Evolutionary conservation across 495 filamentous ascomycete genomes (phyloP).

Genomic region (Penicillium ochrochloron): DNA sequence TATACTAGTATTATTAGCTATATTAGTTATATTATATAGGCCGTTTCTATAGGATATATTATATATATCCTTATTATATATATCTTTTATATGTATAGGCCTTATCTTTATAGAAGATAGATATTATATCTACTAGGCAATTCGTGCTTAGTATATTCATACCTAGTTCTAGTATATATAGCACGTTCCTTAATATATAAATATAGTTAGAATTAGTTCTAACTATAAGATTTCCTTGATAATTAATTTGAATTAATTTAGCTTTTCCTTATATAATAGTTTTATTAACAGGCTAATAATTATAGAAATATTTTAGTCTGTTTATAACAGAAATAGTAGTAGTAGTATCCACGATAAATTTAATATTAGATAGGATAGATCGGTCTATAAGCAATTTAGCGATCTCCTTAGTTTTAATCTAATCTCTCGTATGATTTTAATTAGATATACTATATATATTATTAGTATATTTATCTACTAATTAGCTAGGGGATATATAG

Average conservation of each 20-base stretch:
- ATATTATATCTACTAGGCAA: neutral
- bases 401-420: neutral
- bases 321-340: neutral
- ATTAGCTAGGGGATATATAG: no score
- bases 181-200: neutral
- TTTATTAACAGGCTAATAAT: neutral
- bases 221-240: neutral
- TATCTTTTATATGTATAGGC: no score
- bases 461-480: neutral
- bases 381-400: neutral
- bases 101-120: neutral
- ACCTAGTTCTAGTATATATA: neutral
- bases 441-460: neutral
- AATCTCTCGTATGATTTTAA: neutral
- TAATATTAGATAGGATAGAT: neutral
- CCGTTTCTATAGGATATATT: no score
- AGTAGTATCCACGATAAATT: neutral
- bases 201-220: neutral
- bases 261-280: neutral
- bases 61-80: no score
- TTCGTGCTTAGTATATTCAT: neutral
- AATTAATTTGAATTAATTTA: neutral
- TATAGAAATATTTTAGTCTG: conserved; percentile 3
- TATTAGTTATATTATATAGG: no score
- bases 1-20: neutral